Percentiles rank a stretch among this genome's conserved stretches.
phyloP scores from a whole-genome alignment of 2,329 filamentous ascomycete genomes.

The Lasiodiplodia citricola region DNA sequence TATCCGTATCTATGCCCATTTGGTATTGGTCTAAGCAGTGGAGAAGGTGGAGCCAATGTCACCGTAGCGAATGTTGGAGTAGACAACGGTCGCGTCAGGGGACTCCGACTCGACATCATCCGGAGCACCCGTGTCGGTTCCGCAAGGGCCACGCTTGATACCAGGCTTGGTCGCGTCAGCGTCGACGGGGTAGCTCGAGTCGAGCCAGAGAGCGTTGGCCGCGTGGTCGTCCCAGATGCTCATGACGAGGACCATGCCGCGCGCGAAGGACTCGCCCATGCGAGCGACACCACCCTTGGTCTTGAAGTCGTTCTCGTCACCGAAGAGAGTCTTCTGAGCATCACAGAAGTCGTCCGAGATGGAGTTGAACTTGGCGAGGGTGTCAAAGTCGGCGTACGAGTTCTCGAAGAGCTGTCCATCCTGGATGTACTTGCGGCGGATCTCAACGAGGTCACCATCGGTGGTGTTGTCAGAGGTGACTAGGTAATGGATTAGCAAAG shows the following conservation, averaged over 20 bases:
- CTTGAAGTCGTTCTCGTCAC: conserved; percentile 59
- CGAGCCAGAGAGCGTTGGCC: conserved; percentile 76
- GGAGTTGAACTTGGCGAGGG: conserved; percentile 54
- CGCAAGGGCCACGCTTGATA: conserved; percentile 44
- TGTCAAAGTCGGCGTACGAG: conserved; percentile 49
- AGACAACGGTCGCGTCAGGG: conserved; percentile 43
- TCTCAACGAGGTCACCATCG: conserved; percentile 48
- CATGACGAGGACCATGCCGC: conserved; percentile 65
- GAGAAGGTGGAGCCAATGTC: conserved; percentile 47
- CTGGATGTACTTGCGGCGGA: conserved; percentile 58
- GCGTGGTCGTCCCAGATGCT: conserved; percentile 67
- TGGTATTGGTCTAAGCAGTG: conserved; percentile 7
- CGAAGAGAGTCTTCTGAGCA: conserved; percentile 61
- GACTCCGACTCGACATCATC: conserved; percentile 44
- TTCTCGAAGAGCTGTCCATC: conserved; percentile 56
- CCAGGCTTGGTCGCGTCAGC: conserved; percentile 40
- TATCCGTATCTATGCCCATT: conserved; percentile 6
- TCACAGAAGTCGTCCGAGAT: conserved; percentile 65
- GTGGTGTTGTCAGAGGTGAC: conserved; percentile 3
- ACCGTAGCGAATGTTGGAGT: conserved; percentile 49
- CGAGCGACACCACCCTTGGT: conserved; percentile 60
- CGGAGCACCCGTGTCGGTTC: conserved; percentile 43
- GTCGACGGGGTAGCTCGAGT: conserved; percentile 65
- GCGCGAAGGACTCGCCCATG: conserved; percentile 60
- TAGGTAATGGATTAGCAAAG: no score